Base-by-base conservation (phyloP, 441 rosid species). In the Brassica balearica region DNA sequence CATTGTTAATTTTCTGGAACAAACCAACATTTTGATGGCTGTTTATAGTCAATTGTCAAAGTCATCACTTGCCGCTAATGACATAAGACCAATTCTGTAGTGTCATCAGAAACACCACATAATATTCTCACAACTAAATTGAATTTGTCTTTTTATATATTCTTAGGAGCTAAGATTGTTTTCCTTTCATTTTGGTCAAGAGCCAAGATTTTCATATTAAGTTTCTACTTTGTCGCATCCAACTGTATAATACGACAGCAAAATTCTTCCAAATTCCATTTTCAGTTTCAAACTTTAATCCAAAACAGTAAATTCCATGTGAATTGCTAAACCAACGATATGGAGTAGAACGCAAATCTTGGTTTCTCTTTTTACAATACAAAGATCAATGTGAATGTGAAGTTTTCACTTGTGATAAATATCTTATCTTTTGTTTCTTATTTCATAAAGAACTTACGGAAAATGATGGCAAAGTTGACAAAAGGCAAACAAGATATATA, bases 391-490 rank as follows among this genome's bases (percentile, higher is more conserved):
- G 77, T 41, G 66, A 72, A 71, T 34, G 25, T 71, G 38, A 23
- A 63, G 71, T 68, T 55, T 23, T 36, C 65, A 51, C 46, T 64
- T 70, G 46, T 69, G 2, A 15, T 20, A 63, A 15, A 41, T 43
- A 65, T 7, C 14, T 58, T 19, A 71, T 71, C 71, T 56, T 38
- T 23, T 7, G 38, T 27, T 58, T 65, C 68, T 66, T 48, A 48
- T 68, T 60, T 72, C 5, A 22, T 3, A 74, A 78, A 64, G 19
- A 63, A 56, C 2, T 65, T n/a, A 2, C 59, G 12, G 82, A 64
- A 75, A 75, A 46, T 32, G 80, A 80, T 59, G 58, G 72, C 17
- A 71, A 71, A 71, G 80, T 80, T 80, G 80, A 80, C 76, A 70
- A 75, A 80, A 67, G n/a, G 48, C 69, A 41, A n/a, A 58, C 48